Evolutionary conservation across 371 early-diverging fungal genomes (phyloP), one percentile per base, ranked within the genome.

Genomic region (Mortierella sp.): DNA sequence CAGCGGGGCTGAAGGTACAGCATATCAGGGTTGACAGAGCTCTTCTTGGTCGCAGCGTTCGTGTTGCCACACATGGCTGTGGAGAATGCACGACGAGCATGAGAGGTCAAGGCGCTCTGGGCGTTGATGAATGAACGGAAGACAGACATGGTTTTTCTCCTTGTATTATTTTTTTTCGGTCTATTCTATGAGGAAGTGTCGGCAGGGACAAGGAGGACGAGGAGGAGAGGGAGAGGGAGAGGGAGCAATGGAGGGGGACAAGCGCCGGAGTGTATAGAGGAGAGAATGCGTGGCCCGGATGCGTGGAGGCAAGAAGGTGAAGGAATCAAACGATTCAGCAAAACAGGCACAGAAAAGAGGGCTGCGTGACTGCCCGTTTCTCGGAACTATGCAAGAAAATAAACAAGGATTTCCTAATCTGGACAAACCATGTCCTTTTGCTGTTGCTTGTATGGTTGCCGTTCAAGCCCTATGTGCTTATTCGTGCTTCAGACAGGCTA

Each of bases 61-160:
- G 44, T 32, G 56, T 23, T 37, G 11, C 76, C 76, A 32, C 59
- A 69, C 53, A 75, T 28, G 26, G 69, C 48, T 3, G 76, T 68
- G 34, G 76, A 75, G 69, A 75, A 75, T 15, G 76, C 57, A 52
- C 76, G 64, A 32, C 76, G 69, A 42, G 76, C 69, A 42, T 68
- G 69, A 23, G 69, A 55, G 30, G 76, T 50, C 56, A 75, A 27
- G 55, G 46, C 49, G 48, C 60, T 69, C 60, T 75, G 76, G 41
- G 76, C 76, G 28, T 68, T 69, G 64, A 75, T 64, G 60, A 75
- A 64, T 23, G 76, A 75, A 24, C 76, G 76, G 64, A 75, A 64
- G 56, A 60, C 24, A 24, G 76, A 50, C 76, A 75, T 73, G 28
- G 19, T 34, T 63, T 23, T 26, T 19, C 19, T 9, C n/a, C n/a